Conservation (phyloP, 1,139 yeast genomes). For the Kodamaea sp. region DNA sequence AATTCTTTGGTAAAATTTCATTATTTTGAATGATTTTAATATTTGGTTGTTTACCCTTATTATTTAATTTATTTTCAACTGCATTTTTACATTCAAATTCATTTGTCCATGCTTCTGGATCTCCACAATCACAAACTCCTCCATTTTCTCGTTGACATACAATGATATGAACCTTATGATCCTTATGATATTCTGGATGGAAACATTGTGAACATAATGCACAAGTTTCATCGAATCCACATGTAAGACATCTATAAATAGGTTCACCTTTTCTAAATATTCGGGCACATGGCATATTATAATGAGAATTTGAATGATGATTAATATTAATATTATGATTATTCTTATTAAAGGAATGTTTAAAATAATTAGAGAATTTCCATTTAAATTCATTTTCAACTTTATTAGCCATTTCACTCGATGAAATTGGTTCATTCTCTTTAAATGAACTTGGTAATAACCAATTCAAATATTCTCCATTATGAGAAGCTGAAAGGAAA, state of each 20-base stretch:
- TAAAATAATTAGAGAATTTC: slow-evolving; percentile 33
- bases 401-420: slow-evolving; percentile 14
- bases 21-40: slow-evolving; percentile 4
- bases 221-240: slow-evolving; percentile 83
- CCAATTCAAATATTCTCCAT: slow-evolving; percentile 47
- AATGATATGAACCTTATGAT: slow-evolving; percentile 70
- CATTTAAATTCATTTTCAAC: slow-evolving; percentile 37
- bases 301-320: slow-evolving; percentile 48
- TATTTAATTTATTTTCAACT: background rate
- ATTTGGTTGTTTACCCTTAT: background rate
- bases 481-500: slow-evolving; percentile 47
- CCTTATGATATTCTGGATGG: slow-evolving; percentile 64
- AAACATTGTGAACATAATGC: slow-evolving; percentile 81
- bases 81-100: slow-evolving; percentile 29
- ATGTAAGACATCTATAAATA: slow-evolving; percentile 75
- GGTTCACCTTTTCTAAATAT: slow-evolving; percentile 84
- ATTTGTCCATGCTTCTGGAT: slow-evolving; percentile 55
- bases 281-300: slow-evolving; percentile 72
- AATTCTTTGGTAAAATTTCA: slow-evolving; percentile 29
- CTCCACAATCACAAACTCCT: slow-evolving; percentile 76
- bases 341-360: slow-evolving; percentile 17
- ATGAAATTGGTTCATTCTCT: slow-evolving; percentile 6
- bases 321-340: slow-evolving; percentile 22
- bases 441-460: slow-evolving; percentile 45
- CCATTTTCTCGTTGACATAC: slow-evolving; percentile 81